Evolutionary conservation across 208 protist species (phyloP).

Genomic region (Leishmania mexicana): DNA sequence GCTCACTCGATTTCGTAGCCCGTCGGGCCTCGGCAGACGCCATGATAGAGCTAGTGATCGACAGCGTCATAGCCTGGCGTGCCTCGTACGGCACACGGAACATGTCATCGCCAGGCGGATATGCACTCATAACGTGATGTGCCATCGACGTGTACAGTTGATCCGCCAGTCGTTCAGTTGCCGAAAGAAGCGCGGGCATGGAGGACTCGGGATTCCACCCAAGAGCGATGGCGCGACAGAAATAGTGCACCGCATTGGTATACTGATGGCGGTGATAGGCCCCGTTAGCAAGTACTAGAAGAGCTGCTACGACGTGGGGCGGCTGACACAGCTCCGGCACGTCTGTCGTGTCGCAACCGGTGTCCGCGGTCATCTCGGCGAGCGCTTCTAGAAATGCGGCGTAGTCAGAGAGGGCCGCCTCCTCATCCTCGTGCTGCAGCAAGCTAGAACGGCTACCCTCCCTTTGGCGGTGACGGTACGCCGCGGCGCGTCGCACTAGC

Average conservation of each 20-base stretch:
- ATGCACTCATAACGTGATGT: constrained; percentile 54
- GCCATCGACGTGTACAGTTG: constrained; percentile 80
- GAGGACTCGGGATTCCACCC: constrained; percentile 63
- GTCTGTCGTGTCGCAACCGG: not conserved
- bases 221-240: constrained; percentile 67
- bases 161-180: constrained; percentile 50
- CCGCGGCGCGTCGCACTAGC: constrained; percentile 75
- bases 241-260: constrained; percentile 60
- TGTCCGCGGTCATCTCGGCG: constrained; percentile 3
- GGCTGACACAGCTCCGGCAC: constrained; percentile 43
- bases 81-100: constrained; percentile 81
- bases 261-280: constrained; percentile 63
- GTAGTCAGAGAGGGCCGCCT: constrained; percentile 62
- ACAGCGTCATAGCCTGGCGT: constrained; percentile 47
- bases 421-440: constrained; percentile 51
- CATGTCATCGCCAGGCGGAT: constrained; percentile 68
- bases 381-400: constrained; percentile 46
- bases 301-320: constrained; percentile 63
- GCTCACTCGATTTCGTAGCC: constrained; percentile 7
- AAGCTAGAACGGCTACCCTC: constrained; percentile 13
- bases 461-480: constrained; percentile 51
- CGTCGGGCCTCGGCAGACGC: constrained; percentile 8
- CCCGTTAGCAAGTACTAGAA: constrained; percentile 83
- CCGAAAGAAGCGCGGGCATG: constrained; percentile 8
- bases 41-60: constrained; percentile 4